These are phyloP conservation scores for Xylaria sp. DNA, from an alignment of 2,329 filamentous ascomycete species.

Conservation along the genomic window DNA sequence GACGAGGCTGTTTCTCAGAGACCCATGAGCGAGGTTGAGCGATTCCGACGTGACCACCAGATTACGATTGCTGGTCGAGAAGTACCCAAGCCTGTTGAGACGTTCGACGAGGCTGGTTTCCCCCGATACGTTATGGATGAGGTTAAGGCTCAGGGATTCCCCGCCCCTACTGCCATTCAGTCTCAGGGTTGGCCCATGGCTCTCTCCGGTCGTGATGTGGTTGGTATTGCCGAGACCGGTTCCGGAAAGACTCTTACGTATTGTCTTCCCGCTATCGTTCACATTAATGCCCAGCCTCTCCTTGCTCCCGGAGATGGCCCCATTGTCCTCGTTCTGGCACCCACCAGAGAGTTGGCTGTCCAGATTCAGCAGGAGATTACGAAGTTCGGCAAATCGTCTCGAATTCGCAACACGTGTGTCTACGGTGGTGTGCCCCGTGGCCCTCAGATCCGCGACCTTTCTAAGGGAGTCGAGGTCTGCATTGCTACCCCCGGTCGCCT, in stretches of 20 bases:
- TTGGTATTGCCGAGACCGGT: slow-evolving; percentile 98
- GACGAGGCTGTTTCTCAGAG: slow-evolving; percentile 71
- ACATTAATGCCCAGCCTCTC: slow-evolving; percentile 98
- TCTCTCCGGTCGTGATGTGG: slow-evolving; percentile 93
- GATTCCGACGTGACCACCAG: slow-evolving; percentile 78
- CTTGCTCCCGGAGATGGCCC: slow-evolving; percentile 92
- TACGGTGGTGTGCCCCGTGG: slow-evolving; percentile 99
- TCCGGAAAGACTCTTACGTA: slow-evolving; percentile 99
- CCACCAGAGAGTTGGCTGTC: slow-evolving; percentile 94
- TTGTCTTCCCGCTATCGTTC: slow-evolving; percentile 94
- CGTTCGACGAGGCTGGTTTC: slow-evolving; percentile 96
- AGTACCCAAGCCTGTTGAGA: slow-evolving; percentile 90
- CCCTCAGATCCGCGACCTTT: slow-evolving; percentile 90
- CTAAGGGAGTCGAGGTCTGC: slow-evolving; percentile 94
- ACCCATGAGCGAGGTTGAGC: slow-evolving; percentile 73
- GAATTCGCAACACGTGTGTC: slow-evolving; percentile 97
- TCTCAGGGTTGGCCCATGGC: slow-evolving; percentile 99
- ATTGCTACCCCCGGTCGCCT: slow-evolving; percentile 97
- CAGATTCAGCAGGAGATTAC: slow-evolving; percentile 98
- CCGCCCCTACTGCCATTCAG: slow-evolving; percentile 90
- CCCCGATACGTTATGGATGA: slow-evolving; percentile 96
- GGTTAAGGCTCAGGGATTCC: slow-evolving; percentile 96
- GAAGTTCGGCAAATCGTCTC: slow-evolving; percentile 96
- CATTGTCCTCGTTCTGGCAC: slow-evolving; percentile 92
- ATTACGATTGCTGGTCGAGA: slow-evolving; percentile 77